Percentiles rank a stretch among this genome's conserved stretches.
phyloP scores from a whole-genome alignment of 1,284 basidiomycete species.

The Sanguinoderma infundibulare region DNA sequence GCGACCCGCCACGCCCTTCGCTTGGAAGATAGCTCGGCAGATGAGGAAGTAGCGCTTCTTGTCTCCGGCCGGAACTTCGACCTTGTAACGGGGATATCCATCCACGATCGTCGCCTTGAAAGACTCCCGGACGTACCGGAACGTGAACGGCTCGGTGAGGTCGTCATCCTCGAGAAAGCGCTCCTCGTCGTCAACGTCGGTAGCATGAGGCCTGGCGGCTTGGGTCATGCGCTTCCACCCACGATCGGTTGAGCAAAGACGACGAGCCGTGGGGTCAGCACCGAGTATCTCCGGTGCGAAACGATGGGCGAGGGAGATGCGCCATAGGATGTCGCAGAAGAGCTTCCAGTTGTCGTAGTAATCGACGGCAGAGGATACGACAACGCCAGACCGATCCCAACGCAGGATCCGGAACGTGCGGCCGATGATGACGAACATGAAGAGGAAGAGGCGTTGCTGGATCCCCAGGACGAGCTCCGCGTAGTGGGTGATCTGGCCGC shows the following conservation, averaged over 20 bases:
- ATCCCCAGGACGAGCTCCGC: constrained; percentile 5
- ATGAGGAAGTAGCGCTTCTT: neutral
- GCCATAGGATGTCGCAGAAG: constrained; percentile 20
- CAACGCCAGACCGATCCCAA: constrained; percentile 21
- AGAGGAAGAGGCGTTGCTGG: constrained; percentile 16
- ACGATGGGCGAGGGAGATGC: constrained; percentile 10
- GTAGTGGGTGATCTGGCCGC: constrained; percentile 9
- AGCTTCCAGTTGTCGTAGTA: constrained; percentile 11
- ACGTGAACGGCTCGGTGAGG: neutral
- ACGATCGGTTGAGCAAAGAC: neutral
- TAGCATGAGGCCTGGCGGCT: neutral
- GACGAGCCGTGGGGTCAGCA: constrained; percentile 10
- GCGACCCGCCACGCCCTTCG: constrained; percentile 7
- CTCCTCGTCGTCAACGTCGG: neutral
- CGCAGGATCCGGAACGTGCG: constrained; percentile 10
- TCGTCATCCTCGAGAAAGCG: neutral
- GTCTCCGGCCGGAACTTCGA: constrained; percentile 7
- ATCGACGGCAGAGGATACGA: constrained; percentile 12
- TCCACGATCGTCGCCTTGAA: neutral
- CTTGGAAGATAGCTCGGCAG: constrained; percentile 8
- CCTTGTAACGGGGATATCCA: constrained; percentile 9
- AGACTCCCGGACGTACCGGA: constrained; percentile 9
- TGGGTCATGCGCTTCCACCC: constrained; percentile 12
- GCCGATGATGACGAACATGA: constrained; percentile 19
- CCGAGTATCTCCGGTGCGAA: constrained; percentile 6